Percentiles rank a stretch among this genome's conserved stretches.
phyloP scores from a whole-genome alignment of 768 basidiomycete species.

The Gloeophyllum trabeum region DNA sequence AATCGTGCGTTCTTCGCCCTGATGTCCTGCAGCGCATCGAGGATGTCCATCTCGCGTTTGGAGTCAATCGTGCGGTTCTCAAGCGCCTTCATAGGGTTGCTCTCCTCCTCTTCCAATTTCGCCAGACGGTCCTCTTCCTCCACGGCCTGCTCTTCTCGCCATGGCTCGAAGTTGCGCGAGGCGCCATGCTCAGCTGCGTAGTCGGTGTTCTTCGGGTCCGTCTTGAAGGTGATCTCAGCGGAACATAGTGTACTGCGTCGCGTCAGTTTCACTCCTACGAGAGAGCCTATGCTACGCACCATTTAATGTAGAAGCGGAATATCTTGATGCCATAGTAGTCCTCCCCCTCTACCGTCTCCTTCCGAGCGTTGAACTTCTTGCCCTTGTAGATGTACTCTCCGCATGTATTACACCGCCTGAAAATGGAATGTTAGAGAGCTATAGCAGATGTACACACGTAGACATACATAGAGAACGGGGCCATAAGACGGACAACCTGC shows the following conservation, averaged over 20 bases:
- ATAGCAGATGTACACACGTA: neutral
- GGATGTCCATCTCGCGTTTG: slow-evolving; percentile 96
- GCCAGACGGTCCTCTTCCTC: slow-evolving; percentile 81
- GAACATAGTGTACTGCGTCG: slow-evolving; percentile 77
- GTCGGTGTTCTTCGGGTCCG: slow-evolving; percentile 96
- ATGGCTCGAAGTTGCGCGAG: slow-evolving; percentile 95
- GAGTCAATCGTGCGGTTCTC: slow-evolving; percentile 90
- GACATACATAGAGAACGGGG: slow-evolving; percentile 91
- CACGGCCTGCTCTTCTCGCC: slow-evolving; percentile 72
- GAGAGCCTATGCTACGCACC: slow-evolving; percentile 33
- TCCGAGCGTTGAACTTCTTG: slow-evolving; percentile 98
- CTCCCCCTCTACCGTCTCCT: slow-evolving; percentile 95
- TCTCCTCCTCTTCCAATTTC: slow-evolving; percentile 84
- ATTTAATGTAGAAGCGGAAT: slow-evolving; percentile 88
- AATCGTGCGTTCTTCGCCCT: slow-evolving; percentile 79
- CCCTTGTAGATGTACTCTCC: slow-evolving; percentile 99
- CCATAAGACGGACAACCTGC: slow-evolving; percentile 97
- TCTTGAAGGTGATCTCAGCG: slow-evolving; percentile 99
- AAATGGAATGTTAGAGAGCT: slow-evolving; percentile 4
- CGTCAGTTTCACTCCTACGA: slow-evolving; percentile 8
- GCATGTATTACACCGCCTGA: slow-evolving; percentile 86
- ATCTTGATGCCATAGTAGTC: slow-evolving; percentile 99
- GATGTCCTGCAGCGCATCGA: slow-evolving; percentile 93
- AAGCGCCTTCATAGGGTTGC: slow-evolving; percentile 94
- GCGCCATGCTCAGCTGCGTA: slow-evolving; percentile 93